These are phyloP conservation scores for Globisporangium nagaii DNA, from an alignment of 352 stramenopile species.

Conservation along the genomic window DNA sequence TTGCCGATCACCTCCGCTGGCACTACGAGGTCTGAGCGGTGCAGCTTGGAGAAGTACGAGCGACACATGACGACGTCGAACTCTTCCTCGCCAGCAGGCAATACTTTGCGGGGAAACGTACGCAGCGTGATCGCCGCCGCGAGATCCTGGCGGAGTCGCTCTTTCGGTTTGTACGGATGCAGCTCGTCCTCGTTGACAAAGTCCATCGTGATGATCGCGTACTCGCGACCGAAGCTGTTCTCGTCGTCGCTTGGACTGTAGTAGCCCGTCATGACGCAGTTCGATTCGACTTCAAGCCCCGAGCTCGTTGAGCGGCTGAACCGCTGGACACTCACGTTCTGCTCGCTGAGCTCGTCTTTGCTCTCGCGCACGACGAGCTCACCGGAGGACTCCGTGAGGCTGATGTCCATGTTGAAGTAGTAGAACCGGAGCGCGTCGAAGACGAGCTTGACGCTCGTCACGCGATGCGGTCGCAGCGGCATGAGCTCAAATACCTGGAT, in stretches of 20 bases:
- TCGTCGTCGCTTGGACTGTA: background rate
- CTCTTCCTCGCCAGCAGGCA: too few species aligned
- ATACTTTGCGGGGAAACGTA: too few species aligned
- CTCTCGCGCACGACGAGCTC: slow-evolving; percentile 33
- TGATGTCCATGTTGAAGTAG: slow-evolving; percentile 15
- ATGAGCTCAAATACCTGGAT: slow-evolving; percentile 17
- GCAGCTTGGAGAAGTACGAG: slow-evolving; percentile 5
- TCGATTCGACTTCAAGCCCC: slow-evolving; percentile 1
- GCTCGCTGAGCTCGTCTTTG: slow-evolving; percentile 12
- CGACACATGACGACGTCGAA: slow-evolving; percentile 8
- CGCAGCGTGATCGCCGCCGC: slow-evolving; percentile 16
- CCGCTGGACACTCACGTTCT: slow-evolving; percentile 2
- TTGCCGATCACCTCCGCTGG: slow-evolving; percentile 4
- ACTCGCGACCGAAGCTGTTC: slow-evolving; percentile 2
- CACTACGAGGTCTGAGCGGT: background rate
- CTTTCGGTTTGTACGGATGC: slow-evolving; percentile 18
- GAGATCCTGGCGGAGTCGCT: slow-evolving; percentile 17
- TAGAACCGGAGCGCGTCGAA: slow-evolving; percentile 1
- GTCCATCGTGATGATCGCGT: slow-evolving; percentile 34
- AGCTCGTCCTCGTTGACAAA: slow-evolving; percentile 39
- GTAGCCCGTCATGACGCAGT: background rate
- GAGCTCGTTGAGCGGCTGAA: background rate
- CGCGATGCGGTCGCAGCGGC: background rate
- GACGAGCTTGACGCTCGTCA: slow-evolving; percentile 4
- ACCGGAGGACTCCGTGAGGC: slow-evolving; percentile 15